Evolutionary conservation across 805 yeast genomes (phyloP).

Genomic region (Pichia phayaonensis): DNA sequence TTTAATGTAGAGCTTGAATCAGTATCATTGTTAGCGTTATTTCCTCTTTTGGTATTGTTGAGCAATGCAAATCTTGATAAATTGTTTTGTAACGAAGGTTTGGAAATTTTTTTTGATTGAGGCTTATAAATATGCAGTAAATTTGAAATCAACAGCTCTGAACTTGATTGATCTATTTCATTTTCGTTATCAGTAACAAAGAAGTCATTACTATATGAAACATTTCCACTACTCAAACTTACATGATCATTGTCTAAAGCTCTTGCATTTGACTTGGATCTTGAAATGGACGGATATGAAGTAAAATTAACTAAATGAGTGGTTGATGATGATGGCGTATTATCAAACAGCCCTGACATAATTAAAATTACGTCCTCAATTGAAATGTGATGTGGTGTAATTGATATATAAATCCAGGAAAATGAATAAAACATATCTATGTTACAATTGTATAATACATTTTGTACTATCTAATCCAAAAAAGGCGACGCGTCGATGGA

Average conservation of each 20-base stretch:
- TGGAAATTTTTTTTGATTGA: neutral
- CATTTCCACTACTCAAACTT: neutral
- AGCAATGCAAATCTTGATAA: neutral
- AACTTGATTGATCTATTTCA: neutral
- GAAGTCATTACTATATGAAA: neutral
- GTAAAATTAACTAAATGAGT: constrained; percentile 3
- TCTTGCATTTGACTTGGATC: neutral
- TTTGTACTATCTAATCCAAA: too few species aligned
- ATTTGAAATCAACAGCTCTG: constrained; percentile 2
- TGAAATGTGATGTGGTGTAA: neutral
- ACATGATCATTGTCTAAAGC: neutral
- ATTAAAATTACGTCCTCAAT: neutral
- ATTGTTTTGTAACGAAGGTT: neutral
- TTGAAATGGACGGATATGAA: constrained; percentile 1
- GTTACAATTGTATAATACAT: too few species aligned
- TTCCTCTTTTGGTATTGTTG: neutral
- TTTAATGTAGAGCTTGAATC: neutral
- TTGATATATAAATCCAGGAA: too few species aligned
- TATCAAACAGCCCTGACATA: neutral
- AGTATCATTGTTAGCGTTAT: neutral
- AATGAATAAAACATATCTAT: too few species aligned
- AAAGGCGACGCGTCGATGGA: neutral
- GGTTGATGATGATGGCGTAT: neutral
- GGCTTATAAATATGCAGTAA: neutral
- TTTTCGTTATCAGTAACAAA: neutral